Base-by-base conservation (phyloP, 1,284 basidiomycete species). In the Anthracocystis setariae region DNA sequence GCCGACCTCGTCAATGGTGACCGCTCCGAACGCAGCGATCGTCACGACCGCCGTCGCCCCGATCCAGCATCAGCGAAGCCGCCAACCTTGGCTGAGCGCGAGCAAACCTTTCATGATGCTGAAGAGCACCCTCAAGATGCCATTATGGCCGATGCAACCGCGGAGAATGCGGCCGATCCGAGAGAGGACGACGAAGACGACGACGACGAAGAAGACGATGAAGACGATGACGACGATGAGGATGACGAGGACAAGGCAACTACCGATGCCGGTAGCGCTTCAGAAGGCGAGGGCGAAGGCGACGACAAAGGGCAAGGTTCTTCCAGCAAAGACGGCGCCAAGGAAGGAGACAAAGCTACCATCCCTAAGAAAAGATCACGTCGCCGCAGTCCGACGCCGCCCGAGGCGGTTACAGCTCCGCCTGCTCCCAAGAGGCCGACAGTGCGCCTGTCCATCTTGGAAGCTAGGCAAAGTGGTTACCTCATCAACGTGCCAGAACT, bases 401-500 rank as follows among this genome's bases (percentile, higher is more conserved):
- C 59, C 24, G 65, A 62, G 38, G 52, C 55, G 2, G 56, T 45
- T 13, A 25, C 58, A 24, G 58, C 53, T 2, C 57, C 59, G 20
- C 60, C 54, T 10, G 47, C 60, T 24, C 70, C 70, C 4, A 60
- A 64, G 37, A 27, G 70, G 13, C 70, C 70, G 5, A 68, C 70
- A 0, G 65, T 73, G 1, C 52, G 70, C 21, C 44, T 73, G 39
- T 48, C 61, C 37, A 67, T 72, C 32, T 46, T 67, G 21, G 58
- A 64, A 20, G 61, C 65, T 8, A 50, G 57, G 40, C 33, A 78
- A 35, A 61, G 53, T 5, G 73, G 71, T 45, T 82, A 82, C 56
- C 64, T 80, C 23, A 65, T 77, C 62, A 66, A 76, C 27, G 70
- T 82, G 1, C 80, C 79, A 3, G 61, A 74, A 43, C 50, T 77